A percentile compares a stretch with the other conserved stretches of the same genome.
Conservation (phyloP, 441 rosid genomes). For the Kokia cookei region DNA sequence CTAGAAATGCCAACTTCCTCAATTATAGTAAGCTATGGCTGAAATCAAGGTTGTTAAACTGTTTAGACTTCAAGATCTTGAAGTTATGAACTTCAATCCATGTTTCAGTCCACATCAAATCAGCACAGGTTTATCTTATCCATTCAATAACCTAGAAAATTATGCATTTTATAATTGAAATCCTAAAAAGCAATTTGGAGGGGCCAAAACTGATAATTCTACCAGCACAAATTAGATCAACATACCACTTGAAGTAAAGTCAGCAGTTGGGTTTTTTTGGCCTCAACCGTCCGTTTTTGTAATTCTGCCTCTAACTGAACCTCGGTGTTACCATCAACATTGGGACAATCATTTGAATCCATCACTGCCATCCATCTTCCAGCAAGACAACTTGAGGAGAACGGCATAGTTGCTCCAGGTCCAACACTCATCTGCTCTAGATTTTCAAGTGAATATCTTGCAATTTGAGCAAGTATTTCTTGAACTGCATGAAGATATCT, state of each 20-base stretch:
- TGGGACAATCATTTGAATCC: slow-evolving; percentile 24
- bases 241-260: slow-evolving; percentile 73
- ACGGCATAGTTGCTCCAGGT: slow-evolving; percentile 15
- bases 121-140: not conserved
- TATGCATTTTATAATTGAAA: not conserved
- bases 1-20: not conserved
- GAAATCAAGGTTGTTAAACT: not conserved
- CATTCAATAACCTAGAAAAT: not conserved
- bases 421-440: slow-evolving; percentile 28
- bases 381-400: slow-evolving; percentile 10
- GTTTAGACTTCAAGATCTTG: not conserved
- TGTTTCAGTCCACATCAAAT: not conserved
- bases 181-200: not conserved
- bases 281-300: slow-evolving; percentile 33
- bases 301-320: slow-evolving; percentile 21
- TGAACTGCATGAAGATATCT: slow-evolving; percentile 66
- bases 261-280: slow-evolving; percentile 59
- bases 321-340: slow-evolving; percentile 18
- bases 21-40: not conserved
- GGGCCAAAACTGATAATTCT: not conserved
- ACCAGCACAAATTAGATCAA: slow-evolving; percentile 1
- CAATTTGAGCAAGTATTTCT: slow-evolving; percentile 79
- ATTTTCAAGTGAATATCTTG: slow-evolving; percentile 63
- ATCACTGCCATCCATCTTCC: slow-evolving; percentile 15
- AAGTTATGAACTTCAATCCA: not conserved